These are phyloP conservation scores for Eucalyptus cloeziana DNA, from an alignment of 345 rosid genomes.

Conservation along the genomic window DNA sequence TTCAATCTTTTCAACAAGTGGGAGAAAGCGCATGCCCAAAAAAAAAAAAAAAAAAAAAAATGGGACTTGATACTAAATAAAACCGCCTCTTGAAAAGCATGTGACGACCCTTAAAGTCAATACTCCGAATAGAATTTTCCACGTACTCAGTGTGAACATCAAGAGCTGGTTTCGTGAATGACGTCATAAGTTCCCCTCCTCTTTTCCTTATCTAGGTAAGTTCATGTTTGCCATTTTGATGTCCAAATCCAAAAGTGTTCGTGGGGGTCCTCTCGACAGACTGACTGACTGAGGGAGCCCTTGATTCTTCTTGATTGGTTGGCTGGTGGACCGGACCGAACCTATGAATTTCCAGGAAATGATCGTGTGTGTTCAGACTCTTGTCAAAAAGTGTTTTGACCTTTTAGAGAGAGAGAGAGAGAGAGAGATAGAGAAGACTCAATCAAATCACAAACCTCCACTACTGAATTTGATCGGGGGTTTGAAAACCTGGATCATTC, in stretches of 20 bases:
- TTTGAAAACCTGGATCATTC: not conserved
- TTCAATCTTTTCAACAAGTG: not conserved
- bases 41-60: not conserved
- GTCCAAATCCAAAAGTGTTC: not conserved
- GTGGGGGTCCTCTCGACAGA: not conserved
- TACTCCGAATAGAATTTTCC: not conserved
- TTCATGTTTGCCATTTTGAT: not conserved
- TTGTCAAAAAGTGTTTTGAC: not conserved
- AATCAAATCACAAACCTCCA: too few relatives aligned
- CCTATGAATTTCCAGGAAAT: not conserved
- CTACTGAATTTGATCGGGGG: not conserved
- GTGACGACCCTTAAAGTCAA: not conserved
- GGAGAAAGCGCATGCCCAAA: not conserved
- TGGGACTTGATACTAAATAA: not conserved
- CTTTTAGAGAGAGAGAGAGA: too few relatives aligned
- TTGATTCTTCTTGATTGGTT: not conserved
- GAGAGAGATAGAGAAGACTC: not conserved
- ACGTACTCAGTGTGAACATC: not conserved
- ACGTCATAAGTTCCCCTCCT: not conserved
- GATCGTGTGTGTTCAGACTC: not conserved
- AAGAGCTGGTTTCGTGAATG: too few relatives aligned
- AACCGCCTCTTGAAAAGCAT: not conserved
- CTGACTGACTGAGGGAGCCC: fast-evolving
- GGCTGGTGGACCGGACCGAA: fast-evolving
- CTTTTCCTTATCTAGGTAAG: not conserved